Percentiles rank a stretch among this genome's conserved stretches.
phyloP scores from a whole-genome alignment of 2,329 filamentous ascomycete genomes.

The Pleochaeta shiraiana region DNA sequence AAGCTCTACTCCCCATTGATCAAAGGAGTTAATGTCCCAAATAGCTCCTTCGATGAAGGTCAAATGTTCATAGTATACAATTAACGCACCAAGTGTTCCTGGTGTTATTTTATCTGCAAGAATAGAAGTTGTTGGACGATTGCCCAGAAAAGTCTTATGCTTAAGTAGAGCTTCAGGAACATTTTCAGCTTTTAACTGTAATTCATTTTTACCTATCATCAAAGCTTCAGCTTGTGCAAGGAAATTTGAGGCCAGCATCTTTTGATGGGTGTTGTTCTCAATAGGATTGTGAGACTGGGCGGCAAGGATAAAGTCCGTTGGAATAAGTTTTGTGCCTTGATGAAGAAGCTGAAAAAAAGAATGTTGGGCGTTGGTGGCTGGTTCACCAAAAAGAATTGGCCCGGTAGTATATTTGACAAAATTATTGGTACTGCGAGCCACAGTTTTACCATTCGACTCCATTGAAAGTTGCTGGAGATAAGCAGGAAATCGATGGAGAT shows the following conservation, averaged over 20 bases:
- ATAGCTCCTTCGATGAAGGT: slow-evolving; percentile 95
- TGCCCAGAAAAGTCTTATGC: slow-evolving; percentile 99
- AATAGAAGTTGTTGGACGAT: slow-evolving; percentile 91
- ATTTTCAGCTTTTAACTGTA: slow-evolving; percentile 57
- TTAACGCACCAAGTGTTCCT: slow-evolving; percentile 77
- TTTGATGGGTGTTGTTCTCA: slow-evolving; percentile 82
- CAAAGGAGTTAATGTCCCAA: slow-evolving; percentile 99
- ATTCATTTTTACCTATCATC: slow-evolving; percentile 75
- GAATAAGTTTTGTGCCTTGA: slow-evolving; percentile 98
- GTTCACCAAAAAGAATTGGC: slow-evolving; percentile 90
- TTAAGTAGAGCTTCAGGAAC: slow-evolving; percentile 55
- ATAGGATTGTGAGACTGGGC: slow-evolving; percentile 95
- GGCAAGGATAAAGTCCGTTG: slow-evolving; percentile 92
- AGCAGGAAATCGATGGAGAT: slow-evolving; percentile 95
- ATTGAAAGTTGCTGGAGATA: slow-evolving; percentile 98
- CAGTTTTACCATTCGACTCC: slow-evolving; percentile 98
- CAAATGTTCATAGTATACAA: slow-evolving; percentile 97
- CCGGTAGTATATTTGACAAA: slow-evolving; percentile 97
- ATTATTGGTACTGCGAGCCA: slow-evolving; percentile 66
- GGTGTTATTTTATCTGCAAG: slow-evolving; percentile 83
- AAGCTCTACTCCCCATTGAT: slow-evolving; percentile 98
- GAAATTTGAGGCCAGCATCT: slow-evolving; percentile 86
- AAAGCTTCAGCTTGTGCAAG: slow-evolving; percentile 74
- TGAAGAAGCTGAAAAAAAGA: slow-evolving; percentile 99
- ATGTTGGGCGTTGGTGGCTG: slow-evolving; percentile 97